phyloP scores from a whole-genome alignment of 2,329 filamentous ascomycete genomes.

The Diaporthe amygdali region DNA sequence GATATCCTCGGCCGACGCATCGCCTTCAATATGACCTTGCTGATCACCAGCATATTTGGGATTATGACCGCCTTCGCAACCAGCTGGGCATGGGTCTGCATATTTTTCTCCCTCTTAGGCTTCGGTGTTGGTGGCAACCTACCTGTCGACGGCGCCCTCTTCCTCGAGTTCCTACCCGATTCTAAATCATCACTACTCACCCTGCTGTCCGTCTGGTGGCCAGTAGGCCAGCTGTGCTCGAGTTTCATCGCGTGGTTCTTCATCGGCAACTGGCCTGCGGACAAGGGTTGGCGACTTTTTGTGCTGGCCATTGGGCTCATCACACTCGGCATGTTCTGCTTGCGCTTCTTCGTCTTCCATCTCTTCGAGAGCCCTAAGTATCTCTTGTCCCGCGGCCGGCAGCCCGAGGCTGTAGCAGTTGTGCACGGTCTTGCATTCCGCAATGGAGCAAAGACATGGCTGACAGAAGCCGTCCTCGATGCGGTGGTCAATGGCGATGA shows the following conservation, averaged over 20 bases:
- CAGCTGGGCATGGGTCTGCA: constrained; percentile 69
- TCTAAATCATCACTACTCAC: constrained; percentile 77
- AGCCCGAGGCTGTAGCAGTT: constrained; percentile 79
- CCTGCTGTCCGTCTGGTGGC: constrained; percentile 87
- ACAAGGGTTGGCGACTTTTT: constrained; percentile 80
- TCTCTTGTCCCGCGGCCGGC: constrained; percentile 75
- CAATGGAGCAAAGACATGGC: constrained; percentile 74
- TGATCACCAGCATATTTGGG: constrained; percentile 77
- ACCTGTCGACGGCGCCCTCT: constrained; percentile 79
- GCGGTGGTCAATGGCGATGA: constrained; percentile 53
- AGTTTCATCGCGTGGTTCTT: constrained; percentile 78
- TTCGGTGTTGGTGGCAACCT: constrained; percentile 78
- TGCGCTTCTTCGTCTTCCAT: constrained; percentile 80
- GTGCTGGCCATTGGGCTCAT: constrained; percentile 72
- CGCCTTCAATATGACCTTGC: constrained; percentile 81
- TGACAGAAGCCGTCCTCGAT: constrained; percentile 73
- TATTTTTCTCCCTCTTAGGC: constrained; percentile 65
- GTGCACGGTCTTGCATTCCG: constrained; percentile 78
- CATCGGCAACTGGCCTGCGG: constrained; percentile 69
- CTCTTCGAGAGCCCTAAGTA: constrained; percentile 88
- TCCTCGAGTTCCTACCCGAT: constrained; percentile 82
- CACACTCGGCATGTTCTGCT: constrained; percentile 78
- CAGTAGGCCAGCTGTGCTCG: constrained; percentile 77
- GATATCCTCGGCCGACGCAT: constrained; percentile 80
- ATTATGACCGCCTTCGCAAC: constrained; percentile 70